phyloP scores from a whole-genome alignment of 2,329 filamentous ascomycete species.

The Ophiostoma tasmaniense region DNA sequence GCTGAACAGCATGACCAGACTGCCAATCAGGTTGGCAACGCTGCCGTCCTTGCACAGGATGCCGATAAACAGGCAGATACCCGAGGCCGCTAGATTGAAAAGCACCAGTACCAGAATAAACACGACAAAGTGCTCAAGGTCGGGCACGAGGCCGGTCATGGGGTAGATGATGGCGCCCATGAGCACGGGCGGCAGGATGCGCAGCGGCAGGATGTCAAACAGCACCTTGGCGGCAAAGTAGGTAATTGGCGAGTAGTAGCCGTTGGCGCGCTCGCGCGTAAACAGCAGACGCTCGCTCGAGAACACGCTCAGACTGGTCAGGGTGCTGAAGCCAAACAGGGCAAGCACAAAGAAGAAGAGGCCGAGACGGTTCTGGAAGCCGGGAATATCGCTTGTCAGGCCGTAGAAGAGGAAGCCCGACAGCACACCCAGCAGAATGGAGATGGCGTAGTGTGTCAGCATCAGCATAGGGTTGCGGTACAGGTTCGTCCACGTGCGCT shows the following conservation, averaged over 20 bases:
- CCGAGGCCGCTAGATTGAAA: slow-evolving; percentile 90
- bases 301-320: slow-evolving; percentile 91
- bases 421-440: slow-evolving; percentile 86
- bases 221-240: slow-evolving; percentile 95
- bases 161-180: slow-evolving; percentile 96
- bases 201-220: slow-evolving; percentile 94
- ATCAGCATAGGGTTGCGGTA: slow-evolving; percentile 97
- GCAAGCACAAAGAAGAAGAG: slow-evolving; percentile 97
- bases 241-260: slow-evolving; percentile 87
- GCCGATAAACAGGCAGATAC: slow-evolving; percentile 91
- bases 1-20: slow-evolving; percentile 95
- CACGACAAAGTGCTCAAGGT: slow-evolving; percentile 74
- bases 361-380: slow-evolving; percentile 94
- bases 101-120: slow-evolving; percentile 88
- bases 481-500: slow-evolving; percentile 90
- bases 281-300: slow-evolving; percentile 85
- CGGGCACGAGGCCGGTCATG: slow-evolving; percentile 87
- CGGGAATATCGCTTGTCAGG: slow-evolving; percentile 87
- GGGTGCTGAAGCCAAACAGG: slow-evolving; percentile 90
- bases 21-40: slow-evolving; percentile 88
- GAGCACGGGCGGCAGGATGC: slow-evolving; percentile 86
- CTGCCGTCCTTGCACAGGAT: slow-evolving; percentile 87
- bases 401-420: slow-evolving; percentile 96
- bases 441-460: slow-evolving; percentile 96
- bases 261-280: slow-evolving; percentile 87